Evolutionary conservation across 2,329 filamentous ascomycete species (phyloP), one percentile per base, ranked within the genome.

Genomic region (Phialocephala subalpina): DNA sequence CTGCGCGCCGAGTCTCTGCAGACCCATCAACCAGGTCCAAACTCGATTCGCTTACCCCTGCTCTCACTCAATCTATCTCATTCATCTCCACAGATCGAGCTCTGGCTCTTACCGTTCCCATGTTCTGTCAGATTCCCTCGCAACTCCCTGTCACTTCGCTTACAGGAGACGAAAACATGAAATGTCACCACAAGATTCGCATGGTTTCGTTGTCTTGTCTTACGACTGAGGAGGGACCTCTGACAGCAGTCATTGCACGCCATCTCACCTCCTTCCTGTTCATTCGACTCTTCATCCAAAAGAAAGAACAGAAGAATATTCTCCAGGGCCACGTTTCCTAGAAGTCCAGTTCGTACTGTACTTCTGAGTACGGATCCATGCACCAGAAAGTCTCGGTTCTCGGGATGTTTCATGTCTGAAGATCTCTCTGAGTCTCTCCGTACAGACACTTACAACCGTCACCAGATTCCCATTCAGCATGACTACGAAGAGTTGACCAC

Each of bases 21-120:
- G 18, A 16, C 45, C 45, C 45, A 29, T 18, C 25, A 33, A 53
- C 49, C 25, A 5, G 49, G 49, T 53, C 49, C 49, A 53, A 53
- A 33, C 49, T 29, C 49, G 14, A 33, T 29, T 3, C 11, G 3
- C 25, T 14, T 29, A 25, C 25, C 49, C 49, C 12, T 53, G 49
- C 27, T 33, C 11, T 12, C 25, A 33, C 14, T 16, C 49, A n/a
- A n/a, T n/a, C n/a, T n/a, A 53, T 16, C 18, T 29, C 45, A 49
- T 29, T 29, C 49, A 25, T 18, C 27, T 53, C 25, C 22, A 9
- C 9, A 18, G 22, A 53, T 53, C 45, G 45, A 49, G 45, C 18
- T 20, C 45, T 45, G 7, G 8, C 14, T 38, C 18, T 20, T 11
- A 12, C 40, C 18, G 40, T 12, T 45, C 40, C 40, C 40, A 11